Conservation (phyloP, 805 yeast genomes). For the Teunomyces tritomae region DNA sequence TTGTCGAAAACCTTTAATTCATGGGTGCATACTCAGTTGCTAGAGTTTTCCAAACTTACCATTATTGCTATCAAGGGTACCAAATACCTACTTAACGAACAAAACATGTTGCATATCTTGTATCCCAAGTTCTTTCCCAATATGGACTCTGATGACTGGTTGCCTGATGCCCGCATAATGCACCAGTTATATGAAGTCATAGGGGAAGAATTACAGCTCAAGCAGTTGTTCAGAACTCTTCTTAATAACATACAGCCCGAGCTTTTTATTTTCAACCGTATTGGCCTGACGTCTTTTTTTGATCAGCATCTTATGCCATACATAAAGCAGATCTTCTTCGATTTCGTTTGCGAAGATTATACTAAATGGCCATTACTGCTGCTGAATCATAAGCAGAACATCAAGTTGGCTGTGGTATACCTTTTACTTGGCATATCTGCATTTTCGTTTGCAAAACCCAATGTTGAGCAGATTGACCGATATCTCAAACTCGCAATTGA, state of each 20-base stretch:
- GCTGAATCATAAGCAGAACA: conserved; percentile 9
- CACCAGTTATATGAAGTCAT: conserved; percentile 14
- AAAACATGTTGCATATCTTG: conserved; percentile 41
- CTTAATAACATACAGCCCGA: conserved; percentile 16
- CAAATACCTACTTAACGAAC: conserved; percentile 35
- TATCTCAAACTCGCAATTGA: conserved; percentile 30
- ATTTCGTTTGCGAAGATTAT: conserved; percentile 25
- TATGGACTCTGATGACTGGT: conserved; percentile 41
- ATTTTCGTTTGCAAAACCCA: conserved; percentile 11
- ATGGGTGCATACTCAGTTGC: conserved; percentile 35
- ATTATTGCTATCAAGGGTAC: conserved; percentile 42
- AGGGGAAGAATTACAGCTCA: conserved; percentile 12
- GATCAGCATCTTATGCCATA: conserved; percentile 28
- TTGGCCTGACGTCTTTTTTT: conserved; percentile 23
- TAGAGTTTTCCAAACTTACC: conserved; percentile 38
- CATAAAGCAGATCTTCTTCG: conserved; percentile 28
- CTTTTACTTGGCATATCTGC: conserved; percentile 24
- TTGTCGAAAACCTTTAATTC: conserved; percentile 26
- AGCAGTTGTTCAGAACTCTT: conserved; percentile 20
- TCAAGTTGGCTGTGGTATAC: conserved; percentile 24
- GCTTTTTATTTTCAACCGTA: conserved; percentile 26
- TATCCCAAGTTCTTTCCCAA: conserved; percentile 46
- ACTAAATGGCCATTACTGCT: conserved; percentile 6
- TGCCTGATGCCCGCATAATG: conserved; percentile 20
- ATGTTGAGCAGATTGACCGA: conserved; percentile 14